Percentiles rank a stretch among this genome's conserved stretches.
Evolutionary conservation across 2,329 filamentous ascomycete species (phyloP).

Genomic region (Penicillium sp.): DNA sequence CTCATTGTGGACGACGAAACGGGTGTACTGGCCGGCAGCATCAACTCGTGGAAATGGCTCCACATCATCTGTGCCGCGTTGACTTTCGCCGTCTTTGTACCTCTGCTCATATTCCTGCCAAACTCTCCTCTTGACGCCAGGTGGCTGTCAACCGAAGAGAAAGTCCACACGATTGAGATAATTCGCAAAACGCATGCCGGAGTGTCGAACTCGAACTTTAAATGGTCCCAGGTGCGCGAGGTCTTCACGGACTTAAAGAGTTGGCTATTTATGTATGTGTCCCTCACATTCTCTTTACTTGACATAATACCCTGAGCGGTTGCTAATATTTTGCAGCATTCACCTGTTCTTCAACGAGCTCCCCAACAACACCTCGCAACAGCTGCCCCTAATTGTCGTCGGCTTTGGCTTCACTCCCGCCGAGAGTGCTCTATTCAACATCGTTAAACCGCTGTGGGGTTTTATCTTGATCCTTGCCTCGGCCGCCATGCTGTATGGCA

Average conservation of each 20-base stretch:
- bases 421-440: slow-evolving; percentile 10
- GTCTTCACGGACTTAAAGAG: slow-evolving; percentile 7
- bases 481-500: slow-evolving; percentile 4
- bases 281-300: background rate
- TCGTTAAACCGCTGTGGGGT: slow-evolving; percentile 9
- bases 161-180: slow-evolving; percentile 10
- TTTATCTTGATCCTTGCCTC: slow-evolving; percentile 6
- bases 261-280: slow-evolving; percentile 10
- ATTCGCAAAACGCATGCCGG: slow-evolving; percentile 8
- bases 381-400: slow-evolving; percentile 8
- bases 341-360: slow-evolving; percentile 13
- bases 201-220: slow-evolving; percentile 7
- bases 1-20: slow-evolving; percentile 14
- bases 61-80: slow-evolving; percentile 8
- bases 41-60: slow-evolving; percentile 11
- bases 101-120: slow-evolving; percentile 6
- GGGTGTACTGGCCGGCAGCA: slow-evolving; percentile 3
- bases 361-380: slow-evolving; percentile 9
- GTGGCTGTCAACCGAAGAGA: slow-evolving; percentile 9
- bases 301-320: background rate
- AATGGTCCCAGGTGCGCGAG: slow-evolving; percentile 8
- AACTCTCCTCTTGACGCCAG: slow-evolving; percentile 9
- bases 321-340: background rate
- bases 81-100: slow-evolving; percentile 8
- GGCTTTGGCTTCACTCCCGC: slow-evolving; percentile 10